phyloP scores from a whole-genome alignment of 2,329 filamentous ascomycete genomes.

The Alternaria longipes region DNA sequence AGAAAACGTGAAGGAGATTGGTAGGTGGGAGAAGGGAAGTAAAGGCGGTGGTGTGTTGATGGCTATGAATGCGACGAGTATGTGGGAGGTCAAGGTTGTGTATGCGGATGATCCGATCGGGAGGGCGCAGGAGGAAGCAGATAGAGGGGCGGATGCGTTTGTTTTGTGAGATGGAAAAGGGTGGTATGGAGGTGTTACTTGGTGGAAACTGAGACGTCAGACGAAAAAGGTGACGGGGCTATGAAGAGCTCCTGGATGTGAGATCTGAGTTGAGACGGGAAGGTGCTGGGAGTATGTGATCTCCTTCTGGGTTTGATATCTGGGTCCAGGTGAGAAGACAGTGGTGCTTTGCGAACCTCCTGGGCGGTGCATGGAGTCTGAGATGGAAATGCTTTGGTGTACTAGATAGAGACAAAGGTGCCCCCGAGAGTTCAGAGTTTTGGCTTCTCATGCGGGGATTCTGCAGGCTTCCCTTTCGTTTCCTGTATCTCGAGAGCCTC shows the following conservation, averaged over 20 bases:
- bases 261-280: neutral
- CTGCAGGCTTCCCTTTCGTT: neutral
- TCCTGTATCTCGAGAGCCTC: neutral
- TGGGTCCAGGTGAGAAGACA: neutral
- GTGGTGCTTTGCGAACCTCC: neutral
- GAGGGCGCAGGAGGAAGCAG: conserved; percentile 21
- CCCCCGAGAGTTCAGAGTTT: conserved; percentile 4
- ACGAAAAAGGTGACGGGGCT: neutral
- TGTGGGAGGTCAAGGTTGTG: conserved; percentile 32
- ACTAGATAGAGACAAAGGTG: neutral
- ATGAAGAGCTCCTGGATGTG: neutral
- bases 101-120: conserved; percentile 30
- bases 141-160: neutral
- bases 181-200: neutral
- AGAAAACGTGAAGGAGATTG: conserved; percentile 9
- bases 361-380: neutral
- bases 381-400: neutral
- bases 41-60: conserved; percentile 25
- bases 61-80: conserved; percentile 18
- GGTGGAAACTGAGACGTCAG: neutral
- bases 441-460: neutral
- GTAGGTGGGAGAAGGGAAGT: conserved; percentile 22
- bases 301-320: neutral
- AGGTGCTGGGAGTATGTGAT: neutral
- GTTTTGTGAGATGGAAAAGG: neutral